Percentiles rank a stretch among this genome's conserved stretches.
Evolutionary conservation across 164 flowering plant species (phyloP).

Genomic region (Berberis thunbergii): DNA sequence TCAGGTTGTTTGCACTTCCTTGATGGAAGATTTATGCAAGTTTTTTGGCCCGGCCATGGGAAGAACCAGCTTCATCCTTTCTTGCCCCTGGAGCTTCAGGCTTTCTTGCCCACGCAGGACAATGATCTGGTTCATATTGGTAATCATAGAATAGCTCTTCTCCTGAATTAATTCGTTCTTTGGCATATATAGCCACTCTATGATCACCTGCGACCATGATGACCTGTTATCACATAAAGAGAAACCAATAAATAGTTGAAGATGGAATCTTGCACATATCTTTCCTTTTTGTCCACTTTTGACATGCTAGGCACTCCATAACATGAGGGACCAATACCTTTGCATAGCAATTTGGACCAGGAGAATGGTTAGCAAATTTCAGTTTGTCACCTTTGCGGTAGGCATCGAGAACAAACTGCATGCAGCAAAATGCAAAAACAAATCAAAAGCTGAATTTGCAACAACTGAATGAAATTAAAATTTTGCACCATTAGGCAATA

Average conservation of each 20-base stretch:
- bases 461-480: background rate
- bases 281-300: background rate
- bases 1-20: background rate
- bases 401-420: conserved; percentile 98
- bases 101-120: conserved; percentile 98
- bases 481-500: background rate
- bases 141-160: conserved; percentile 97
- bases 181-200: conserved; percentile 96
- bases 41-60: conserved; percentile 88
- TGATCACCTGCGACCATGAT: conserved; percentile 99
- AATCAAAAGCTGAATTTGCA: background rate
- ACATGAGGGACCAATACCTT: conserved; percentile 37
- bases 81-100: conserved; percentile 74
- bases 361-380: conserved; percentile 97
- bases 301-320: background rate
- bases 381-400: conserved; percentile 93
- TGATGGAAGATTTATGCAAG: conserved; percentile 40
- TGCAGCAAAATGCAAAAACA: background rate
- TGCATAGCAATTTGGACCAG: conserved; percentile 97
- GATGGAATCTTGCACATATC: too few relatives aligned
- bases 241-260: too few relatives aligned
- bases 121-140: conserved; percentile 90
- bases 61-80: conserved; percentile 60
- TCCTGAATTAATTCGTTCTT: conserved; percentile 78
- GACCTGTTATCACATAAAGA: conserved; percentile 46